A percentile compares a stretch with the other conserved stretches of the same genome.
Conservation (phyloP, 441 rosid genomes). For the Breynia disticha region DNA sequence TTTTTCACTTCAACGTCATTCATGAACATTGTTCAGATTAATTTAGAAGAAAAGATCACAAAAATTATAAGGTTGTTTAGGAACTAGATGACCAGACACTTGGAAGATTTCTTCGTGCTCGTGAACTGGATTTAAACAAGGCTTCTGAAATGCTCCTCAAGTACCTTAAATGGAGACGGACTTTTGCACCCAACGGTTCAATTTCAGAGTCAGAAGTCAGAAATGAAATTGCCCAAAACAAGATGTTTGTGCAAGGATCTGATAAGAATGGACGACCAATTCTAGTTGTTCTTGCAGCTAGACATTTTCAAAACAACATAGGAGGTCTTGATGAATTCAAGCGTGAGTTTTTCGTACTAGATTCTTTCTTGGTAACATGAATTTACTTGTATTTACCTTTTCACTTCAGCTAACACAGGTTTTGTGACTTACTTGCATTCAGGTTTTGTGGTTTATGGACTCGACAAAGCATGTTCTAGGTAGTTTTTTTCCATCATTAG, state of each 20-base stretch:
- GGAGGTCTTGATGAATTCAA: slow-evolving; percentile 36
- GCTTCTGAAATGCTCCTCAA: slow-evolving; percentile 37
- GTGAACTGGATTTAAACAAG: slow-evolving; percentile 36
- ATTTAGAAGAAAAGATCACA: too few relatives aligned
- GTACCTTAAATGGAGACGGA: slow-evolving; percentile 39
- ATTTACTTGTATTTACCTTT: not conserved
- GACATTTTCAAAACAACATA: slow-evolving; percentile 30
- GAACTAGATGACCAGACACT: slow-evolving; percentile 36
- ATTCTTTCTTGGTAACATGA: not conserved
- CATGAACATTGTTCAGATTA: not conserved
- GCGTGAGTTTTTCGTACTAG: slow-evolving; percentile 20
- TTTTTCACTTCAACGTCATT: too few relatives aligned
- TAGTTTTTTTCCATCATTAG: slow-evolving; percentile 5
- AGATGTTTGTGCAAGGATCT: slow-evolving; percentile 43
- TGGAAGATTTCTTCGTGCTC: slow-evolving; percentile 47
- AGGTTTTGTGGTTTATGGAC: slow-evolving; percentile 31
- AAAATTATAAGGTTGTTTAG: too few relatives aligned
- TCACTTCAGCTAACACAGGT: not conserved
- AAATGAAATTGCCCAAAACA: slow-evolving; percentile 36
- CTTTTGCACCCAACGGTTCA: slow-evolving; percentile 30
- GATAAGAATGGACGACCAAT: slow-evolving; percentile 44
- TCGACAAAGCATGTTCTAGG: slow-evolving; percentile 38
- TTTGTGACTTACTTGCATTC: not conserved
- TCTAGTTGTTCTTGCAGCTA: slow-evolving; percentile 17
- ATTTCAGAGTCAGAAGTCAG: slow-evolving; percentile 23